Conservation (phyloP, 805 yeast genomes). For the Teunomyces cretensis region DNA sequence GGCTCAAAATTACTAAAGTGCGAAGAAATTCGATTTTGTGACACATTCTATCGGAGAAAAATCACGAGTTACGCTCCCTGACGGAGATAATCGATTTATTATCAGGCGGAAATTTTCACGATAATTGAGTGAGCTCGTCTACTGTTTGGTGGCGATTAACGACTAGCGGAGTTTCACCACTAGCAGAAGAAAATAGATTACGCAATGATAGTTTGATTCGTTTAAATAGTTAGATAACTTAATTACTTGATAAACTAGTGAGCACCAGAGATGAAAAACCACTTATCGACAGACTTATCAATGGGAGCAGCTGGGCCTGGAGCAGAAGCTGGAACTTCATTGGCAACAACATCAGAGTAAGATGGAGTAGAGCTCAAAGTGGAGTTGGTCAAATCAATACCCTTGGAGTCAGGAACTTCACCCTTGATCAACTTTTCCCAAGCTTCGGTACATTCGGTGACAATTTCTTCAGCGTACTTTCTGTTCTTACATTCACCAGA, state of each 20-base stretch:
- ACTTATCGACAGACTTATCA: constrained; percentile 94
- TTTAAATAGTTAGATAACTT: background rate
- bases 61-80: too few relatives aligned
- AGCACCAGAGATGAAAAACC: constrained; percentile 96
- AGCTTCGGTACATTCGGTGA: constrained; percentile 63
- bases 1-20: too few relatives aligned
- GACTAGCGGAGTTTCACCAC: too few relatives aligned
- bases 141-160: too few relatives aligned
- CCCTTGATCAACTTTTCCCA: constrained; percentile 63
- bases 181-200: too few relatives aligned
- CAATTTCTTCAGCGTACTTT: constrained; percentile 56
- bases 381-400: constrained; percentile 73
- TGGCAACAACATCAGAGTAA: constrained; percentile 43
- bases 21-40: too few relatives aligned
- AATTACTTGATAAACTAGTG: constrained; percentile 24
- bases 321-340: constrained; percentile 66
- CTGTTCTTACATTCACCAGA: constrained; percentile 63
- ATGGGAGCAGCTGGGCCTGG: constrained; percentile 86
- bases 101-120: too few relatives aligned
- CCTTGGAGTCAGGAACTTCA: constrained; percentile 44
- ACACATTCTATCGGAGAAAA: too few relatives aligned
- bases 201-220: background rate
- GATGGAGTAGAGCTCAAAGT: constrained; percentile 60
- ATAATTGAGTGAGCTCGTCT: too few relatives aligned
- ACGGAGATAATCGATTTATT: too few relatives aligned